Base-by-base conservation (phyloP, 73 alveolate genomes). In the Paramecium octaurelia region DNA sequence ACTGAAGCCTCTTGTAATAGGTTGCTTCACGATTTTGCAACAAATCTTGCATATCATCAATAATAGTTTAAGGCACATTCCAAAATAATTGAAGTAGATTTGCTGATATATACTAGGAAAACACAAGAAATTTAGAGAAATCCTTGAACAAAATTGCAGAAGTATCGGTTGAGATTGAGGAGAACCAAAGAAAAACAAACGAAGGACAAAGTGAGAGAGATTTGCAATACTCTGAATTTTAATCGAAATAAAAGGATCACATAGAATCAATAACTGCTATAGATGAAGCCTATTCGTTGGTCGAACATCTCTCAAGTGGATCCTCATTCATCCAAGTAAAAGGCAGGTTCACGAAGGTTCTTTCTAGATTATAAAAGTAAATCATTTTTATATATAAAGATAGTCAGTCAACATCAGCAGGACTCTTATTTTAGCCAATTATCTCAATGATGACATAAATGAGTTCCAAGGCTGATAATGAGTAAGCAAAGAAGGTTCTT, bases 121-220 rank as follows among this genome's bases (percentile, higher is more conserved):
- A 80, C 29, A 43, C 70, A 31, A 46, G 23, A 14, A 80, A 80
- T 48, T 80, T 80, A 80, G 46, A 80, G 35, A 80, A 43, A 80
- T 80, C 91, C 4, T 46, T 80, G 46, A 80, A 80, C 24, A 80
- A 80, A 23, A 80, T 80, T 80, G 91, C 91, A 40, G 91, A 80
- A 48, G 91, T 80, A 23, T 80, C 91, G 16, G 91, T 80, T 80
- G 91, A 80, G 24, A 80, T 80, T 2, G 91, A 80, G n/a, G 91
- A 80, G 24, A 80, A 80, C 21, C 8, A 23, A 12, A 80, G 57
- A 80, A 80, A 80, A 46, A 80, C 91, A 21, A 80, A 80, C 21
- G 75, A 27, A 43, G 91, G 91, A 4, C 14, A 80, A 21, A 44
- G 76, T 44, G 91, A 80, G 46, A 80, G 91, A 80, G 91, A 80